Evolutionary conservation across 805 yeast genomes (phyloP).

Genomic region (Metschnikowia arizonensis): DNA sequence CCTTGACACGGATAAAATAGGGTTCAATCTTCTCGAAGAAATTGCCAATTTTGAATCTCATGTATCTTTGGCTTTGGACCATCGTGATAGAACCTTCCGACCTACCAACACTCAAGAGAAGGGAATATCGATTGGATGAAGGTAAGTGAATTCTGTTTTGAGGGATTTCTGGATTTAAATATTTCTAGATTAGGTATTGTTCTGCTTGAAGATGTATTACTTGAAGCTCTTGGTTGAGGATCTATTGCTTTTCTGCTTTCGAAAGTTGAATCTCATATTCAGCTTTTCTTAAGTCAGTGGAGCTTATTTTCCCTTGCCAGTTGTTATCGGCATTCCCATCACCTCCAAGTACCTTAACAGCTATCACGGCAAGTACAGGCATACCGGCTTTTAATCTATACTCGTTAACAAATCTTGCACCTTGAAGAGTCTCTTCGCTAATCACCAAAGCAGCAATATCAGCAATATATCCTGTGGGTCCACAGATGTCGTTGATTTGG

Average conservation of each 20-base stretch:
- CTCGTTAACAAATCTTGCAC: slow-evolving; percentile 70
- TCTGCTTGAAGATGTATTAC: too few species aligned
- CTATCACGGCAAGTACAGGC: slow-evolving; percentile 37
- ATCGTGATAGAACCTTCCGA: slow-evolving; percentile 71
- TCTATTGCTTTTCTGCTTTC: background rate
- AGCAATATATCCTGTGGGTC: slow-evolving; percentile 79
- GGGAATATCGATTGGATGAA: slow-evolving; percentile 39
- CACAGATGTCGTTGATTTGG: slow-evolving; percentile 81
- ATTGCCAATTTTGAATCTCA: slow-evolving; percentile 37
- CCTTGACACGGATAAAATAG: slow-evolving; percentile 48
- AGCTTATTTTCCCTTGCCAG: slow-evolving; percentile 75
- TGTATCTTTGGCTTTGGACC: slow-evolving; percentile 74
- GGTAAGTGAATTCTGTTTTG: background rate
- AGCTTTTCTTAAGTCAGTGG: slow-evolving; percentile 65
- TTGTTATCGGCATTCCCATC: slow-evolving; percentile 35
- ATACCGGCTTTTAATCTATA: slow-evolving; percentile 56
- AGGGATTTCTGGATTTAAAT: background rate
- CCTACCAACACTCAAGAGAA: slow-evolving; percentile 35
- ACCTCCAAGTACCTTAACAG: slow-evolving; percentile 59
- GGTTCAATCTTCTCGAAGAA: slow-evolving; percentile 52
- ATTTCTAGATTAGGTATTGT: too few species aligned
- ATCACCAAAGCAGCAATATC: slow-evolving; percentile 78
- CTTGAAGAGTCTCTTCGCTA: slow-evolving; percentile 72
- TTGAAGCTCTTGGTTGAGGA: too few species aligned
- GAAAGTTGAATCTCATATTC: slow-evolving; percentile 9